Evolutionary conservation across 257 asterid genomes (phyloP).

Genomic region (Oldenlandia corymbosa): DNA sequence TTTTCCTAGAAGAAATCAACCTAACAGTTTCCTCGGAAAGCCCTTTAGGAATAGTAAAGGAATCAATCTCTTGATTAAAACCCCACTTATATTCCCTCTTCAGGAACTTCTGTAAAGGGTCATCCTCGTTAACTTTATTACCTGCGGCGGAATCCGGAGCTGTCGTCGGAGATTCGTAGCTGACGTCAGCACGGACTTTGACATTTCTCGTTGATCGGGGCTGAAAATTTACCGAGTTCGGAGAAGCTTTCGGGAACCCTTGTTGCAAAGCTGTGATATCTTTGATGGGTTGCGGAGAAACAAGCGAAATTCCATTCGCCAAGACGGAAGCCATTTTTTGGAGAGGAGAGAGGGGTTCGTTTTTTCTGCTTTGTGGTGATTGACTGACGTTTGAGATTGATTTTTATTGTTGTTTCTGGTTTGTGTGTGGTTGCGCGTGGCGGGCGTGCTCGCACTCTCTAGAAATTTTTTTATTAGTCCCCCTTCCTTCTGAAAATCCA

Average conservation of each 20-base stretch:
- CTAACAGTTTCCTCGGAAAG: slow-evolving; percentile 71
- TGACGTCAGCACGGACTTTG: slow-evolving; percentile 69
- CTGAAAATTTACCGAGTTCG: slow-evolving; percentile 16
- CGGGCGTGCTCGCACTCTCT: too few relatives aligned
- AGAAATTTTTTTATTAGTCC: too few relatives aligned
- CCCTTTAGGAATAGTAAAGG: slow-evolving; percentile 82
- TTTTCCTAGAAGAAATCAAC: slow-evolving; percentile 67
- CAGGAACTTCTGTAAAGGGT: slow-evolving; percentile 67
- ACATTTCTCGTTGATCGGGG: slow-evolving; percentile 40
- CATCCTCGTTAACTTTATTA: slow-evolving; percentile 48
- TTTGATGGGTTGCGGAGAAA: slow-evolving; percentile 42
- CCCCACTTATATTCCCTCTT: slow-evolving; percentile 89
- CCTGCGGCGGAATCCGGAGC: slow-evolving; percentile 53
- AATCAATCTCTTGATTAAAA: slow-evolving; percentile 72
- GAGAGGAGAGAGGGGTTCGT: too few relatives aligned
- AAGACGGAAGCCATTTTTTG: slow-evolving; percentile 87
- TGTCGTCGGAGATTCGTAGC: slow-evolving; percentile 48
- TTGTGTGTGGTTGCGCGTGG: too few relatives aligned
- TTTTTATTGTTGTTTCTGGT: too few relatives aligned
- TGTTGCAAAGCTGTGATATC: slow-evolving; percentile 30
- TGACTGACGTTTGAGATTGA: too few relatives aligned
- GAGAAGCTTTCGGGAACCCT: slow-evolving; percentile 23
- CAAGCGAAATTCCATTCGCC: slow-evolving; percentile 55
- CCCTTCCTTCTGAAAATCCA: too few relatives aligned
- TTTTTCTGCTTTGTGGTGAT: too few relatives aligned